Base-by-base conservation (phyloP, 1,284 basidiomycete species). In the Fomitopsis pinicola region DNA sequence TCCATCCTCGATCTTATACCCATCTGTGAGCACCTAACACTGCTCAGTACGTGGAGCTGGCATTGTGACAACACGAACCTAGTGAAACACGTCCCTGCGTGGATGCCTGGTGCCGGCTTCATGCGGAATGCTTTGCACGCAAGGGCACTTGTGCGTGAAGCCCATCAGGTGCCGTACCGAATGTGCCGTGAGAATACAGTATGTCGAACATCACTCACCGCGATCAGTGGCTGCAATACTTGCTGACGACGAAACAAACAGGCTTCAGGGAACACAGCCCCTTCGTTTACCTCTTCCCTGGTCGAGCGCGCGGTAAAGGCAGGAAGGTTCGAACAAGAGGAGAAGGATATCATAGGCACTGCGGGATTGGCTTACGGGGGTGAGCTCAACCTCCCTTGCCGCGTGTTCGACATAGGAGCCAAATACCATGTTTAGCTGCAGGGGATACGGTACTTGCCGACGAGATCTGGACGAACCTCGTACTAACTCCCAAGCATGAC, bases 21-120 rank as follows among this genome's bases (percentile, higher is more conserved):
- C 10, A 1, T 54, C 19, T 26, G 52, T 54, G 12, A 38, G 52
- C 26, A 40, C 12, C 9, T 5, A 40, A 2, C 2, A 15, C 2
- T 22, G 9, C 4, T 40, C 38, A 40, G 38, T 40, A 3, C 9
- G 38, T 33, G 8, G 30, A 33, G 0, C 30, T 33, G 8, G 5
- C 4, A 33, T 33, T 0, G 30, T 8, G 2, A 33, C 12, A 38
- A 40, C 38, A 33, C 38, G 38, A 14, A 8, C 38, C 0, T 26
- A 66, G 68, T 78, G 45, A 71, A 69, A 57, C 67, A 77, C 55
- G 60, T 79, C 9, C 78, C 78, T 0, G 64, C 58, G 9, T 79
- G 77, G 77, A 63, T 79, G 46, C 78, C 78, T 1, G 78, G 78
- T 4, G 72, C 76, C 0, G 68, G 69, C 1, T 80, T 36, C 19